Percentiles rank a stretch among this genome's conserved stretches.
phyloP scores from a whole-genome alignment of 164 flowering plant genomes.

The Paratinospora sagittata region DNA sequence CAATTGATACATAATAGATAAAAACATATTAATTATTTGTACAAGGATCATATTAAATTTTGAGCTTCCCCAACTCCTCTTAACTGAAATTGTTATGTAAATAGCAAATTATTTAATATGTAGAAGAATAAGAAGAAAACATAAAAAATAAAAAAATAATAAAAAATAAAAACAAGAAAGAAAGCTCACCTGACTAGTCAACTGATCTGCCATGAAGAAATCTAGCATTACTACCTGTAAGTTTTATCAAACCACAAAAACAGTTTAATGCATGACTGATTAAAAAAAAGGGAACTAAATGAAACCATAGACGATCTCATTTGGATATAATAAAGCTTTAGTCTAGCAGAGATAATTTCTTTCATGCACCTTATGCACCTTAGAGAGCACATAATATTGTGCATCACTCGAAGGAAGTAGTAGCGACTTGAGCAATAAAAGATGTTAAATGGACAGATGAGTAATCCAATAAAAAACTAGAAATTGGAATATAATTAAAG shows the following conservation, averaged over 20 bases:
- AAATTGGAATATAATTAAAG: conserved; percentile 4
- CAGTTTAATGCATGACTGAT: too few relatives aligned
- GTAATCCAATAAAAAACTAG: conserved; percentile 52
- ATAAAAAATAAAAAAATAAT: background rate
- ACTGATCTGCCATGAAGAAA: conserved; percentile 98
- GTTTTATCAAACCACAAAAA: background rate
- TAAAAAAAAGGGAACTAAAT: too few relatives aligned
- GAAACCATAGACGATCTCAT: background rate
- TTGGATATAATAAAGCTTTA: too few relatives aligned
- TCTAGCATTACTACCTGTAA: conserved; percentile 88
- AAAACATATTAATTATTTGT: too few relatives aligned
- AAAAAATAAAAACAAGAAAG: too few relatives aligned
- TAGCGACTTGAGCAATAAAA: too few relatives aligned
- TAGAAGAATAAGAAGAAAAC: background rate
- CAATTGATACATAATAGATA: conserved; percentile 74
- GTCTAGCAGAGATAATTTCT: too few relatives aligned
- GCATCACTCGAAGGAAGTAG: too few relatives aligned
- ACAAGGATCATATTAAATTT: too few relatives aligned
- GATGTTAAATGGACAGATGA: conserved; percentile 80
- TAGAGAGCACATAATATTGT: conserved; percentile 87
- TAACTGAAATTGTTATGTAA: too few relatives aligned
- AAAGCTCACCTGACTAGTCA: conserved; percentile 84
- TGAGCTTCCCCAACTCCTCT: too few relatives aligned
- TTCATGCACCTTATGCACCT: conserved; percentile 66
- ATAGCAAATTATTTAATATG: background rate